Evolutionary conservation across 441 rosid species (phyloP).

Genomic region (Croton setiger): DNA sequence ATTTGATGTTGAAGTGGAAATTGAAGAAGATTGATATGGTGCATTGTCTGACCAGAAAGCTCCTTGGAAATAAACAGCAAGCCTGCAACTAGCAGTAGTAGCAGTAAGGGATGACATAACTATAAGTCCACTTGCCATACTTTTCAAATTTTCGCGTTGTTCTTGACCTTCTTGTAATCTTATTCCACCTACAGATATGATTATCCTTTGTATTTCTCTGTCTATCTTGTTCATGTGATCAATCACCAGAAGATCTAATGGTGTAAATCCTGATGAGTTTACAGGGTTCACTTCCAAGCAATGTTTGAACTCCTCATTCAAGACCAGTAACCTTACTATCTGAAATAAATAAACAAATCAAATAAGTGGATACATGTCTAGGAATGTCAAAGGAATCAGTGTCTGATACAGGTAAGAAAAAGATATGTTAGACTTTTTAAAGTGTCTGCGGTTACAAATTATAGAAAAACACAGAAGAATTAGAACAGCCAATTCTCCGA

Average conservation of each 20-base stretch:
- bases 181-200: neutral
- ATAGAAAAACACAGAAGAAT: too few relatives aligned
- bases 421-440: too few relatives aligned
- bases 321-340: neutral
- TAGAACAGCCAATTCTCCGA: too few relatives aligned
- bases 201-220: neutral
- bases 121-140: neutral
- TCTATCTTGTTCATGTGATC: neutral
- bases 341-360: too few relatives aligned
- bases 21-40: neutral
- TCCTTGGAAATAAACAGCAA: neutral
- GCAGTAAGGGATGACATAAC: neutral
- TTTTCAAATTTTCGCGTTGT: slow-evolving; percentile 3
- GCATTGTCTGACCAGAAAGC: neutral
- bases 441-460: too few relatives aligned
- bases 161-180: neutral
- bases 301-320: neutral
- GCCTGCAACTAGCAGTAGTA: neutral
- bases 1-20: neutral
- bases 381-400: too few relatives aligned
- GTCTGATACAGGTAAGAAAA: too few relatives aligned
- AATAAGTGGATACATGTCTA: too few relatives aligned
- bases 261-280: neutral
- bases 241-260: neutral
- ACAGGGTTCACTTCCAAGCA: neutral